Evolutionary conservation across 1,284 basidiomycete species (phyloP), one percentile per base, ranked within the genome.

Genomic region (Heterobasidion occidentale): DNA sequence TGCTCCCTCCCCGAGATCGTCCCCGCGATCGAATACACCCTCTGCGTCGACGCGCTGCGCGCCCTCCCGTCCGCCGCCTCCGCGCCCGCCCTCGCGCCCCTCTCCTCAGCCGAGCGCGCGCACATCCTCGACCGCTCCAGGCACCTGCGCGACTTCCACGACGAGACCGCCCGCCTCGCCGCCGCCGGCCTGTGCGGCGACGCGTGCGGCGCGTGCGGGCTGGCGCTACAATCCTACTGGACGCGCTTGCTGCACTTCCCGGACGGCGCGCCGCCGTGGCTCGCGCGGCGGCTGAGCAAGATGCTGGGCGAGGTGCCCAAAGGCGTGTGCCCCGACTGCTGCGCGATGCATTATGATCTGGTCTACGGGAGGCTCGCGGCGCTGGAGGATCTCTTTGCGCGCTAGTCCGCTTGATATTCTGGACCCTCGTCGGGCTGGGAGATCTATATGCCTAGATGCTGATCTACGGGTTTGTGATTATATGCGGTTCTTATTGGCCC

Each of bases 301-400:
- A 27, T 27, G 46, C 9, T 27, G 45, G 45, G 34, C 20, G 36
- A 50, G 19, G 52, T 45, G 17, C 36, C 36, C 36, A n/a, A 48
- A 8, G 56, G 52, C 27, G 36, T 57, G 15, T 55, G 57, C 42
- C 50, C 36, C 34, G 52, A 56, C 20, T 59, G 54, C 38, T 53
- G 47, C 35, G 53, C 35, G n/a, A 15, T 44, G 34, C 52, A 57
- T 33, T 53, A 44, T 45, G 38, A 53, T 42, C 42, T 80, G 78
- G 77, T 62, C 72, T 15, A 63, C 73, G 46, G 35, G 42, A 48
- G 45, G 6, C 36, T 50, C n/a, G 45, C 35, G 49, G 35, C 17
- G 33, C 49, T 56, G 36, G 49, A 51, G 36, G 27, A 51, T 27
- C 14, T 51, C 3, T 27, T 27, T 27, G 5, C 27, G 27, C 27